Conservation (phyloP, 108 stramenopile species). For the Mayamaea pseudoterrestris region DNA sequence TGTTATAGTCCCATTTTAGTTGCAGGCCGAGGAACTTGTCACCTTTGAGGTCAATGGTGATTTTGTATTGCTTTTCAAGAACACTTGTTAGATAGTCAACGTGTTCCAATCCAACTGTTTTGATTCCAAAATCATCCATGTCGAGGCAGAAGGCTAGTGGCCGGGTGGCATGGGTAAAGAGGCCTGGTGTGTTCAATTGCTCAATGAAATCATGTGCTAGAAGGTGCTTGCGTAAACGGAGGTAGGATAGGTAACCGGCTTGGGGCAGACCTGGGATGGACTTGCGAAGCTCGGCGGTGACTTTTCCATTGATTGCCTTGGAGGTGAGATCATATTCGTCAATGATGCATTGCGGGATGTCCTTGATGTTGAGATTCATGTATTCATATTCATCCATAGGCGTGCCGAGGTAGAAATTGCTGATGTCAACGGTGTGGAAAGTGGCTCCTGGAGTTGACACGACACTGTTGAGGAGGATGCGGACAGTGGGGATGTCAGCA, state of each 20-base stretch:
- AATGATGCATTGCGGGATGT: conserved; percentile 29
- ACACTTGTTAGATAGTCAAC: conserved; percentile 9
- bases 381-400: conserved; percentile 20
- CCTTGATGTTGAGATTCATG: conserved; percentile 19
- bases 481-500: conserved; percentile 22
- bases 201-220: conserved; percentile 3
- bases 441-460: conserved; percentile 11
- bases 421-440: conserved; percentile 18
- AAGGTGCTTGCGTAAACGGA: conserved; percentile 11
- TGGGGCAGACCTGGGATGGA: conserved; percentile 44
- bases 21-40: conserved; percentile 12
- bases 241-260: conserved; percentile 12
- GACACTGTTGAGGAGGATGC: conserved; percentile 35
- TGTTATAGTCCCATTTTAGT: conserved; percentile 30
- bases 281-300: conserved; percentile 6
- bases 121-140: conserved; percentile 37
- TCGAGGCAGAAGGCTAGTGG: conserved; percentile 28
- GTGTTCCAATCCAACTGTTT: conserved; percentile 16
- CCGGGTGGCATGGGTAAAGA: conserved; percentile 20
- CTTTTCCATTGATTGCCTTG: neutral
- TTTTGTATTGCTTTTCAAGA: conserved; percentile 13
- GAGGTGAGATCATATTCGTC: conserved; percentile 18
- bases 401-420: conserved; percentile 29
- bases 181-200: conserved; percentile 16
- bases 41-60: conserved; percentile 11